Conservation (phyloP, 1,284 basidiomycete species). For the Meira miltonrushii region DNA sequence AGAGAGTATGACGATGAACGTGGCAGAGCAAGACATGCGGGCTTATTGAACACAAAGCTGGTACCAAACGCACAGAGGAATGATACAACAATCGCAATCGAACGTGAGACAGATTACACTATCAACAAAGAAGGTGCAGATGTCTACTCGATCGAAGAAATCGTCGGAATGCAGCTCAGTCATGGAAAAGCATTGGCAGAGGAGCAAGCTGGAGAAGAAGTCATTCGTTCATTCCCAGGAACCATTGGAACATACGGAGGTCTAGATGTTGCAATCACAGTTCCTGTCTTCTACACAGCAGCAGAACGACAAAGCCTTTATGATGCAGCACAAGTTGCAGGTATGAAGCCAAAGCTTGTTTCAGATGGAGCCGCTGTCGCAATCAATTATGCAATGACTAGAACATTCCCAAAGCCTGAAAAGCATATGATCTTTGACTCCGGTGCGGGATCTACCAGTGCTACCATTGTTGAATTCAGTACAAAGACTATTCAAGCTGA, state of each 20-base stretch:
- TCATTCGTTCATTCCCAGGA: constrained; percentile 31
- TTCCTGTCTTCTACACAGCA: constrained; percentile 53
- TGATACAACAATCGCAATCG: constrained; percentile 28
- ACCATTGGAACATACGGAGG: constrained; percentile 40
- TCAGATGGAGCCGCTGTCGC: constrained; percentile 77
- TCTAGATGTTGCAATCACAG: constrained; percentile 49
- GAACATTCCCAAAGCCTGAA: constrained; percentile 67
- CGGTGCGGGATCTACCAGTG: constrained; percentile 78
- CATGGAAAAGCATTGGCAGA: constrained; percentile 87
- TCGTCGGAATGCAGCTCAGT: constrained; percentile 86
- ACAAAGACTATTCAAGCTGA: constrained; percentile 40
- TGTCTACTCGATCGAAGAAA: constrained; percentile 66
- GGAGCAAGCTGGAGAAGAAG: constrained; percentile 59
- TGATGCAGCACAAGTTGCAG: constrained; percentile 85
- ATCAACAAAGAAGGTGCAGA: constrained; percentile 12
- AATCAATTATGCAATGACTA: constrained; percentile 74
- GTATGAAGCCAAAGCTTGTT: constrained; percentile 75
- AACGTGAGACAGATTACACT: constrained; percentile 22
- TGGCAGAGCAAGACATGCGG: constrained; percentile 21
- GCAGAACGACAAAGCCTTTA: constrained; percentile 73
- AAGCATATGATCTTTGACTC: constrained; percentile 91
- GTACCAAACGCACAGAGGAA: constrained; percentile 19
- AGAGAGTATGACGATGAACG: constrained; percentile 18
- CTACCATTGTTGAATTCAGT: constrained; percentile 74
- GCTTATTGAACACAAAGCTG: constrained; percentile 37